These are phyloP conservation scores for Colletotrichum paranaense DNA, from an alignment of 2,329 filamentous ascomycete genomes.

Conservation along the genomic window DNA sequence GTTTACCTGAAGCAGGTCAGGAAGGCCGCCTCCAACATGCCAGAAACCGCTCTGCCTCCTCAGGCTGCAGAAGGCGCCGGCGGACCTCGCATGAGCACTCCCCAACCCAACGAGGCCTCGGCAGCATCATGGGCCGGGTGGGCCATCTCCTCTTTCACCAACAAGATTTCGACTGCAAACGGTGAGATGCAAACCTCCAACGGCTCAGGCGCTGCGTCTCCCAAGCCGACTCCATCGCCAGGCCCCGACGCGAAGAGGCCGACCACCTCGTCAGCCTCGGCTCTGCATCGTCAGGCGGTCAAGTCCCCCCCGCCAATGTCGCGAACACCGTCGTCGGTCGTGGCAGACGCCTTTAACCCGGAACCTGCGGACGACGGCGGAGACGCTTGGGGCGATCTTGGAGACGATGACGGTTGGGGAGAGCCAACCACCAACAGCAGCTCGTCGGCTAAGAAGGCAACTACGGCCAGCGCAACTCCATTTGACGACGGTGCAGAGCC, in stretches of 20 bases:
- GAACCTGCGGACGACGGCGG: slow-evolving; percentile 71
- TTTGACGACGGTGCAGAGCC: slow-evolving; percentile 90
- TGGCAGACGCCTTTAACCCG: slow-evolving; percentile 63
- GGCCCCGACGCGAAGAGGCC: slow-evolving; percentile 50
- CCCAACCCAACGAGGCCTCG: slow-evolving; percentile 70
- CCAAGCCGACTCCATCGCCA: slow-evolving; percentile 54
- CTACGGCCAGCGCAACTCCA: slow-evolving; percentile 55
- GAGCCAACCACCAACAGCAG: slow-evolving; percentile 44
- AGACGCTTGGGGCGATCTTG: slow-evolving; percentile 82
- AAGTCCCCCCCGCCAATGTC: slow-evolving; percentile 62
- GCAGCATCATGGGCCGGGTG: slow-evolving; percentile 88
- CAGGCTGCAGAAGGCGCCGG: slow-evolving; percentile 62
- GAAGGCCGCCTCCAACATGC: slow-evolving; percentile 81
- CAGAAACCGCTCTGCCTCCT: slow-evolving; percentile 82
- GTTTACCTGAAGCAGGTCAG: slow-evolving; percentile 85
- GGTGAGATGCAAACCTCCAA: slow-evolving; percentile 82
- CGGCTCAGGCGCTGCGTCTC: slow-evolving; percentile 54
- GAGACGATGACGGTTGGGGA: slow-evolving; percentile 61
- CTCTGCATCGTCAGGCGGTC: slow-evolving; percentile 70
- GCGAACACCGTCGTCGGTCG: slow-evolving; percentile 59
- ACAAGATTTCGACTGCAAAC: slow-evolving; percentile 85
- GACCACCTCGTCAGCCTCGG: slow-evolving; percentile 64
- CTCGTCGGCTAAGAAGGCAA: slow-evolving; percentile 45
- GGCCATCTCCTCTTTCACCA: slow-evolving; percentile 98
- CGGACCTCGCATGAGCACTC: slow-evolving; percentile 82